Base-by-base conservation (phyloP, 2,329 filamentous ascomycete species). In the Lasiodiplodia sp. region DNA sequence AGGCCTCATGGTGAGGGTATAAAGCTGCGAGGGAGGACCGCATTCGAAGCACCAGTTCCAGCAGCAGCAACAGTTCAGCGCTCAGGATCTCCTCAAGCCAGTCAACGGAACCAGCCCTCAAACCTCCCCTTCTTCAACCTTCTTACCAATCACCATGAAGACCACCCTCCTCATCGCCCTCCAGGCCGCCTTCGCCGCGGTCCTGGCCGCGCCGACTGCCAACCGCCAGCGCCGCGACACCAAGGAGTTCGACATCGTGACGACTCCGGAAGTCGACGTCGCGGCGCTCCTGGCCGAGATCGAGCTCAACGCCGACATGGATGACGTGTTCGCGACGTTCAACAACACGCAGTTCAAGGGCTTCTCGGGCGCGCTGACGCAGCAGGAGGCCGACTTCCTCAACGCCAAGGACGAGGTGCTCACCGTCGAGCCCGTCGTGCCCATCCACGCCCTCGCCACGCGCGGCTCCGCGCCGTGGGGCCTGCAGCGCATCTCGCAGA, bases 401-500 rank as follows among this genome's bases (percentile, higher is more conserved):
- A 55, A 31, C n/a, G 49, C 49, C 28, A 56, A 65, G 51, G 31
- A 47, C 37, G 49, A 64, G 14, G 67, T 68, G 2, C 6, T 58
- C 5, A 21, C 38, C 6, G 51, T 65, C 58, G 53, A 53, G 37
- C 49, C 52, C 18, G 67, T 68, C 52, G 31, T 65, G 8, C 6
- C 11, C 28, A 51, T 64, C 25, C 16, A 31, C 28, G 31, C 44
- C 5, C 31, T 31, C 8, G 58, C 52, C 21, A 55, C 60, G 5
- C 58, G 67, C 28, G 52, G 52, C 49, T 52, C 40, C 52, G 64
- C 74, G n/a, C 71, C 74, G 7, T 78, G 75, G 75, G 75, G 76
- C 8, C 71, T 78, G 11, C 76, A 68, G 10, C 71, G 71, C 57
- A 77, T 79, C 31, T 78, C 76, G 0, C 76, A 68, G 56, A 3